These are phyloP conservation scores for Beta corolliflora DNA, from an alignment of 179 eudicot species.

Conservation along the genomic window DNA sequence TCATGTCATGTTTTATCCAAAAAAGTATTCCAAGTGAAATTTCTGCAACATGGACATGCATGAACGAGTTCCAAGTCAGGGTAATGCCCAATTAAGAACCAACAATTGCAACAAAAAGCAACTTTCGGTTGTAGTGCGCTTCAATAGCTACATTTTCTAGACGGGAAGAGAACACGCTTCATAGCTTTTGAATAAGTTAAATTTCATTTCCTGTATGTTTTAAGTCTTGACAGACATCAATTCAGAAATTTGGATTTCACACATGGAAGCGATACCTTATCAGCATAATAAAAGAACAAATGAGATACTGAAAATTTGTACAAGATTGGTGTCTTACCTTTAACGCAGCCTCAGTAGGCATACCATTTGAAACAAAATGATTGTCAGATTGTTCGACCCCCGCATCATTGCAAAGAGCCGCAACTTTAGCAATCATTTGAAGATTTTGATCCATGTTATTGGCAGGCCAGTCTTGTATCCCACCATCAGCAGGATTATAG, in stretches of 20 bases:
- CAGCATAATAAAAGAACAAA: neutral
- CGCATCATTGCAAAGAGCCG: constrained; percentile 85
- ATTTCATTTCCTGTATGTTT: neutral
- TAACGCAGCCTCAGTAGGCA: constrained; percentile 98
- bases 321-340: constrained; percentile 49
- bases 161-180: neutral
- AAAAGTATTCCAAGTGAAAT: neutral
- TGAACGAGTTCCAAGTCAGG: neutral
- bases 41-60: neutral
- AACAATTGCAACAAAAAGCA: neutral
- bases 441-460: constrained; percentile 72
- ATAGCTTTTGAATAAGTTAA: neutral
- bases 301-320: constrained; percentile 5
- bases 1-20: neutral
- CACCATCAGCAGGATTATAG: constrained; percentile 75
- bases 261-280: neutral
- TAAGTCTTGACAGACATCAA: neutral
- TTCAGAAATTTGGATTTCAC: neutral
- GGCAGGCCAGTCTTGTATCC: constrained; percentile 60
- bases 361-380: constrained; percentile 72
- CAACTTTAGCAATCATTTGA: constrained; percentile 79
- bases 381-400: constrained; percentile 67
- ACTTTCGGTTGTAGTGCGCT: too few relatives aligned
- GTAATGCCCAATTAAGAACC: neutral
- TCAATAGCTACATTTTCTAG: neutral